A percentile compares a stretch with the other conserved stretches of the same genome.
Evolutionary conservation across 371 early-diverging fungal genomes (phyloP).

Genomic region (Zychaea mexicana): DNA sequence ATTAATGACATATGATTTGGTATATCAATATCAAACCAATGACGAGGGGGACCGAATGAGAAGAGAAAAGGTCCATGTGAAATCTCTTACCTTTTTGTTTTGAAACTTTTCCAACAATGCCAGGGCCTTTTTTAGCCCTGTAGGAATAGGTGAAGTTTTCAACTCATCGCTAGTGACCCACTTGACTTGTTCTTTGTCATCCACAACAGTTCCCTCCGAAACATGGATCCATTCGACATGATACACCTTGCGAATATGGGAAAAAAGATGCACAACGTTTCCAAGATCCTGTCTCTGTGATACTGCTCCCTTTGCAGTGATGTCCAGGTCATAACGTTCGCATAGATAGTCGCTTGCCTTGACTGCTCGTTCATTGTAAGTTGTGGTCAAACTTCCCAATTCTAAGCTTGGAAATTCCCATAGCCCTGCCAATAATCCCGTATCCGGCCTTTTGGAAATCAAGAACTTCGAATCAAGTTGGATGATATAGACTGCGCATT

Average conservation of each 20-base stretch:
- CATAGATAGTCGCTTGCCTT: slow-evolving; percentile 34
- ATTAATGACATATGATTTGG: no score
- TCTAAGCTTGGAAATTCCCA: slow-evolving; percentile 81
- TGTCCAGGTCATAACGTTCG: slow-evolving; percentile 25
- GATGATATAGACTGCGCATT: slow-evolving; percentile 66
- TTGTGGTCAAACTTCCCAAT: slow-evolving; percentile 31
- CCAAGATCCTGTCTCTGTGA: slow-evolving; percentile 51
- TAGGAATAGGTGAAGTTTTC: slow-evolving; percentile 61
- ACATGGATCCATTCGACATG: slow-evolving; percentile 59
- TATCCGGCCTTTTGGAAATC: slow-evolving; percentile 59
- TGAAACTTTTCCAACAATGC: slow-evolving; percentile 51
- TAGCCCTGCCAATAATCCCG: slow-evolving; percentile 72
- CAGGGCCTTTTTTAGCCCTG: slow-evolving; percentile 68
- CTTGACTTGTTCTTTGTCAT: slow-evolving; percentile 19
- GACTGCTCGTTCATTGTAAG: slow-evolving; percentile 37
- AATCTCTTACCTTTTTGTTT: slow-evolving; percentile 12
- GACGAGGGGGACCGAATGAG: no score
- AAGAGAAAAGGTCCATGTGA: background rate
- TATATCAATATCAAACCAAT: no score
- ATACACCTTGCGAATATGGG: slow-evolving; percentile 71
- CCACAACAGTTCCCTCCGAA: slow-evolving; percentile 9
- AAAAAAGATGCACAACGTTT: slow-evolving; percentile 67
- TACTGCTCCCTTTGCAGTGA: slow-evolving; percentile 15
- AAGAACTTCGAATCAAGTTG: slow-evolving; percentile 48
- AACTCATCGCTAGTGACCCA: slow-evolving; percentile 63